Evolutionary conservation across 306 rosid genomes (phyloP).

Genomic region (Ormosia semicastrata): DNA sequence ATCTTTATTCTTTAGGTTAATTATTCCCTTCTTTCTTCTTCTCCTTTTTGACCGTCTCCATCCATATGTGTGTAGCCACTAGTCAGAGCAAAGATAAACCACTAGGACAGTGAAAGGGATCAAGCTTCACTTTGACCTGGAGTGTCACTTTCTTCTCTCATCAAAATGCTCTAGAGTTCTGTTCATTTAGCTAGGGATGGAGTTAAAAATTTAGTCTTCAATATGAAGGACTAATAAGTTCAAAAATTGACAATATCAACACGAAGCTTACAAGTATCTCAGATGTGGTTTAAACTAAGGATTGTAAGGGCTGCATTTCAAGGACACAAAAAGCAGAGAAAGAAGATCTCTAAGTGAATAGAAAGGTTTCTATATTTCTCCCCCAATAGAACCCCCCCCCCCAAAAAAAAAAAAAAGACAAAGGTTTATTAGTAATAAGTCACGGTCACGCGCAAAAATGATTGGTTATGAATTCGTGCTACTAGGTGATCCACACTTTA

Average conservation of each 20-base stretch:
- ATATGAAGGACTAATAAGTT: too few species aligned
- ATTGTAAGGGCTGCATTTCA: too few species aligned
- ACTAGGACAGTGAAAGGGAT: background rate
- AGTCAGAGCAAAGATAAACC: background rate
- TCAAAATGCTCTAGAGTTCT: background rate
- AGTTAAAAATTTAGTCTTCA: background rate
- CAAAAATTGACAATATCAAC: too few species aligned
- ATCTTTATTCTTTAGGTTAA: slow-evolving; percentile 39
- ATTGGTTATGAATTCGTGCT: background rate
- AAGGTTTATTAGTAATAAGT: background rate
- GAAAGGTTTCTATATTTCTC: too few species aligned
- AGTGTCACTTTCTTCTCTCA: background rate
- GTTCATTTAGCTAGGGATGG: background rate
- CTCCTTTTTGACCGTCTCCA: slow-evolving; percentile 39
- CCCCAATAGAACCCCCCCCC: too few species aligned
- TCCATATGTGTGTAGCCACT: background rate
- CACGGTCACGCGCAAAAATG: background rate
- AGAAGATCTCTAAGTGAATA: too few species aligned
- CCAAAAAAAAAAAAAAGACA: too few species aligned
- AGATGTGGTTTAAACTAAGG: too few species aligned
- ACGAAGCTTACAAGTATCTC: too few species aligned
- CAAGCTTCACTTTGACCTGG: background rate
- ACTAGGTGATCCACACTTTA: background rate
- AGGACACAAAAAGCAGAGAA: too few species aligned
- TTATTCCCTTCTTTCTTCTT: slow-evolving; percentile 30